phyloP scores from a whole-genome alignment of 345 rosid genomes.

The Eucalyptus pauciflora region DNA sequence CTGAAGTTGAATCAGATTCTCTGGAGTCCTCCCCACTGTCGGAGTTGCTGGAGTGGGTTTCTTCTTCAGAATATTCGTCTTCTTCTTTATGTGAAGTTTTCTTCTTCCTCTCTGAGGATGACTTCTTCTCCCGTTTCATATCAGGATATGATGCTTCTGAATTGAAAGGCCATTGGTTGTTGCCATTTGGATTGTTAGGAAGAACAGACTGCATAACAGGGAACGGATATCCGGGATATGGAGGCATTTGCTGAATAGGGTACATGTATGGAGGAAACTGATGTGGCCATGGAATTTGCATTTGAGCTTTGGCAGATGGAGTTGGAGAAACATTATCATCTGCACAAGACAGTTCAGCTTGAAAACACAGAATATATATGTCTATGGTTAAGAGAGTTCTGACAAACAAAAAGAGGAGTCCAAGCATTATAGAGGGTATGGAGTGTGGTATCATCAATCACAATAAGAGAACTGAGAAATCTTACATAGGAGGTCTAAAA shows the following conservation, averaged over 20 bases:
- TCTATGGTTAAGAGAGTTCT: neutral
- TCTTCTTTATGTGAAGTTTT: constrained; percentile 28
- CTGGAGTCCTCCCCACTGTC: constrained; percentile 20
- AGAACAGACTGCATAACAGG: constrained; percentile 44
- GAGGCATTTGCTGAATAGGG: constrained; percentile 34
- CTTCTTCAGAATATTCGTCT: constrained; percentile 30
- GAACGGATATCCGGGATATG: constrained; percentile 66
- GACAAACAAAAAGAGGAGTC: neutral
- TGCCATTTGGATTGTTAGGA: constrained; percentile 21
- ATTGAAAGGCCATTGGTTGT: constrained; percentile 18
- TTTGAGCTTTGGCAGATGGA: constrained; percentile 26
- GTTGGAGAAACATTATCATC: constrained; percentile 28
- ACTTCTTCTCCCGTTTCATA: neutral
- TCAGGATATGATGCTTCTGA: constrained; percentile 3
- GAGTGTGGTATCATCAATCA: neutral
- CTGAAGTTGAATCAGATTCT: constrained; percentile 26
- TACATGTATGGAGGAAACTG: constrained; percentile 63
- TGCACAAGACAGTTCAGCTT: constrained; percentile 2
- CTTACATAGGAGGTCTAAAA: neutral
- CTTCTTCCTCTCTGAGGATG: constrained; percentile 13
- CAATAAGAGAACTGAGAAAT: neutral
- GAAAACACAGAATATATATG: neutral
- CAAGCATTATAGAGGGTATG: neutral
- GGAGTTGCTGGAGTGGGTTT: constrained; percentile 29
- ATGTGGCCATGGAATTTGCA: constrained; percentile 56